A percentile compares a stretch with the other conserved stretches of the same genome.
phyloP scores from a whole-genome alignment of 1,139 yeast species.

The Blastobotrys elegans region DNA sequence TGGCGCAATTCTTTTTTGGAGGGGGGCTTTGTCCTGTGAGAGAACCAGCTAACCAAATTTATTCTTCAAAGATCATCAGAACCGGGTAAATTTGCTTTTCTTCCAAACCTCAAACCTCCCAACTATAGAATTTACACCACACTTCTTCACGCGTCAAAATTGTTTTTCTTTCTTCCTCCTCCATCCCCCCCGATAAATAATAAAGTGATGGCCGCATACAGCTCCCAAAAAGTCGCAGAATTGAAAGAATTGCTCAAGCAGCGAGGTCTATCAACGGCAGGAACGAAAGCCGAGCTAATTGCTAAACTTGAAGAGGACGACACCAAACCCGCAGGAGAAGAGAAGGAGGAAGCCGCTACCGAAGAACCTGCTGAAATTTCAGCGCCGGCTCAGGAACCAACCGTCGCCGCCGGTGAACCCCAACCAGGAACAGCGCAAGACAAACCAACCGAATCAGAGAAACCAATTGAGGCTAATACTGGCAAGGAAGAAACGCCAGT shows the following conservation, averaged over 20 bases:
- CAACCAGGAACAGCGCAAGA: not conserved
- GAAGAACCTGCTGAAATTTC: not conserved
- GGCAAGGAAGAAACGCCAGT: not conserved
- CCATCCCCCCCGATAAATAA: not conserved
- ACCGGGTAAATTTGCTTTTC: no score
- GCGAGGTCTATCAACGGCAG: constrained; percentile 65
- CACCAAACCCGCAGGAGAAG: constrained; percentile 3
- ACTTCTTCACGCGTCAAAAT: not conserved
- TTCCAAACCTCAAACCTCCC: no score
- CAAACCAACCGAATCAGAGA: not conserved
- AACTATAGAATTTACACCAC: not conserved
- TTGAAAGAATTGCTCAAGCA: constrained; percentile 70
- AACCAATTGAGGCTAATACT: not conserved
- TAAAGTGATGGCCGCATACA: constrained; percentile 51
- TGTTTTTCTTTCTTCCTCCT: not conserved
- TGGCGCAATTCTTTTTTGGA: no score
- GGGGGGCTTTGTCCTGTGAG: no score
- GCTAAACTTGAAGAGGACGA: constrained; percentile 49
- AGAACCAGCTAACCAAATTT: no score
- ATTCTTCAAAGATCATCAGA: no score
- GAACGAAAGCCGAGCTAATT: constrained; percentile 80
- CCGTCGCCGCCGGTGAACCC: not conserved
- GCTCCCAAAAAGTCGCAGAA: constrained; percentile 73
- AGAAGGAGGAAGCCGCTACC: constrained; percentile 9
- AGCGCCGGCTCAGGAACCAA: not conserved